phyloP scores from a whole-genome alignment of 352 stramenopile species.

The Halophytophthora polymorphica region DNA sequence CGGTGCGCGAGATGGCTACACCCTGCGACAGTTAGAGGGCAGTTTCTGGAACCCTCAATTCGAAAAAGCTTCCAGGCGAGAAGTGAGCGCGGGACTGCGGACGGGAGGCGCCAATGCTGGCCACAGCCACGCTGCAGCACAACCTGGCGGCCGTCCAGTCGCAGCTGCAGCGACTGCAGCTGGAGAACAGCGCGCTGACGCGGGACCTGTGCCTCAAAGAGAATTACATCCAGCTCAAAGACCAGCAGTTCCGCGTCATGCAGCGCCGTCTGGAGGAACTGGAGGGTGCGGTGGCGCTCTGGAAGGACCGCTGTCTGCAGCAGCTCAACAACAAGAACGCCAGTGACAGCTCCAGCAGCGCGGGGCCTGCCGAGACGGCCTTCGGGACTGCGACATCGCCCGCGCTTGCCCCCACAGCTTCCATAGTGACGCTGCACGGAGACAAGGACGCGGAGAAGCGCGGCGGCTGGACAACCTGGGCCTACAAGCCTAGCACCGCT shows the following conservation, averaged over 20 bases:
- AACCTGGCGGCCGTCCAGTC: slow-evolving; percentile 60
- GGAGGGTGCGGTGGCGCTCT: slow-evolving; percentile 46
- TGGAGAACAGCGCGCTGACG: slow-evolving; percentile 57
- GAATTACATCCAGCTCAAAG: slow-evolving; percentile 70
- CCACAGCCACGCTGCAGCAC: slow-evolving; percentile 45
- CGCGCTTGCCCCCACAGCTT: too few species aligned
- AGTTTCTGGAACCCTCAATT: too few species aligned
- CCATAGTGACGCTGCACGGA: not conserved
- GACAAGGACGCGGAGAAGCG: slow-evolving; percentile 10
- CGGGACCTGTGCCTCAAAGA: slow-evolving; percentile 67
- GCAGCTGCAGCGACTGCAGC: slow-evolving; percentile 57
- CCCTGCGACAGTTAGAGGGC: too few species aligned
- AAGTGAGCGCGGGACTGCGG: too few species aligned
- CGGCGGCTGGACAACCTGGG: slow-evolving; percentile 33
- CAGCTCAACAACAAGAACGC: slow-evolving; percentile 29
- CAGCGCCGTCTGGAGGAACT: slow-evolving; percentile 66
- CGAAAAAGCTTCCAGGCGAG: too few species aligned
- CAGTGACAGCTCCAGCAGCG: slow-evolving; percentile 8
- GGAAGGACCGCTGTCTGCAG: slow-evolving; percentile 70
- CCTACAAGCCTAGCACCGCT: slow-evolving; percentile 19
- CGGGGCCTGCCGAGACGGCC: not conserved
- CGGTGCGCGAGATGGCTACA: too few species aligned
- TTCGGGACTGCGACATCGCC: too few species aligned
- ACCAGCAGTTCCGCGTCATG: slow-evolving; percentile 75
- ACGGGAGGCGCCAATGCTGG: too few species aligned